Conservation (phyloP, 768 basidiomycete genomes). For the Coprinellus micaceus region DNA sequence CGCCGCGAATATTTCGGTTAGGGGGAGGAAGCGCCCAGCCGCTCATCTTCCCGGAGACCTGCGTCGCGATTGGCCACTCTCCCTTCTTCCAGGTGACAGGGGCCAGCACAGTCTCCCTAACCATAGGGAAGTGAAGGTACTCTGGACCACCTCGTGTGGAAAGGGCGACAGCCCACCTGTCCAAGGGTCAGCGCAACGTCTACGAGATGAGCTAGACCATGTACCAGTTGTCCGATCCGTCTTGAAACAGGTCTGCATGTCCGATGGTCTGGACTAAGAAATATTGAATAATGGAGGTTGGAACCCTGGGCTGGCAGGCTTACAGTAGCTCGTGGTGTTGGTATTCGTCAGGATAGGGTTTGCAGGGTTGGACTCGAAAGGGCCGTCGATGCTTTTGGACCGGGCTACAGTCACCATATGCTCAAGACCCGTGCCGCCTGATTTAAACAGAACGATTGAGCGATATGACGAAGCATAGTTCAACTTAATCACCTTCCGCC, state of each 20-base stretch:
- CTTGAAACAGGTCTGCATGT: slow-evolving; percentile 35
- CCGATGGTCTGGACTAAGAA: slow-evolving; percentile 33
- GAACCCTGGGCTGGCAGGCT: neutral
- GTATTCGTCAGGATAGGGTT: slow-evolving; percentile 27
- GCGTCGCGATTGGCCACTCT: slow-evolving; percentile 23
- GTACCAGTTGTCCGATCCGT: slow-evolving; percentile 28
- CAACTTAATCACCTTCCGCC: slow-evolving; percentile 28
- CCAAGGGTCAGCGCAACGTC: neutral
- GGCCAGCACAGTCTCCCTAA: slow-evolving; percentile 33
- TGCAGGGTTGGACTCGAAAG: slow-evolving; percentile 20
- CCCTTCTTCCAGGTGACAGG: slow-evolving; percentile 28
- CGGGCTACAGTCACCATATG: slow-evolving; percentile 25
- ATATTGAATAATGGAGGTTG: neutral
- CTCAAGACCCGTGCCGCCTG: slow-evolving; percentile 25
- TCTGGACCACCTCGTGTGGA: slow-evolving; percentile 24
- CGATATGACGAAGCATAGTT: neutral
- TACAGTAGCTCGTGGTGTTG: slow-evolving; percentile 21
- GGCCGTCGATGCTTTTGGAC: slow-evolving; percentile 23
- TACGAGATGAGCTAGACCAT: neutral
- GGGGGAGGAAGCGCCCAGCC: slow-evolving; percentile 18
- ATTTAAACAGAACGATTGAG: neutral
- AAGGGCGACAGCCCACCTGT: slow-evolving; percentile 24
- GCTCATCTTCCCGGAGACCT: slow-evolving; percentile 18
- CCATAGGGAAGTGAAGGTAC: slow-evolving; percentile 28
- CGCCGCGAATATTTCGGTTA: slow-evolving; percentile 6